Evolutionary conservation across 345 rosid genomes (phyloP), one percentile per base, ranked within the genome.

Genomic region (Schrenkiella parvula): DNA sequence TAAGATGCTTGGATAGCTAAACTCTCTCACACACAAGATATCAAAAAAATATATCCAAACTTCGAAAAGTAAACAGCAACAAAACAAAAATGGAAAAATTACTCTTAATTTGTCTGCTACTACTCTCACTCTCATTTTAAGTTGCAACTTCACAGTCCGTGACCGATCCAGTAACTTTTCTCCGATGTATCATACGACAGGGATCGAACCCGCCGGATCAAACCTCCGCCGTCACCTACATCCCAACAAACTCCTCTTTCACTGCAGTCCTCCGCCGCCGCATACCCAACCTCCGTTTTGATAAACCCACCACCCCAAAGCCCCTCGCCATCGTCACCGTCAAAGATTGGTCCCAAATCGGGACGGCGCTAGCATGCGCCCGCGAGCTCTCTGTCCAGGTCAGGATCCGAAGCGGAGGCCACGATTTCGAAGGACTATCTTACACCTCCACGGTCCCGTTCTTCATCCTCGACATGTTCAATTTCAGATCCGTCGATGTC

Each of bases 331-430:
- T 85, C 5, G 34, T 85, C n/a, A n/a, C n/a, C n/a, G n/a, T n/a
- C n/a, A n/a, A n/a, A n/a, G n/a, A n/a, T n/a, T n/a, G n/a, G n/a
- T n/a, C n/a, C n/a, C n/a, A n/a, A n/a, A n/a, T n/a, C n/a, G n/a
- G n/a, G n/a, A n/a, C 85, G 2, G 70, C 87, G 7, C 28, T 84
- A 19, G 39, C 43, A 3, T 79, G 86, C 17, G 73, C 83, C 7
- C 72, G 73, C 0, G 56, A 68, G 21, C 50, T 60, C 69, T 72
- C 65, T n/a, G 8, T 84, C 3, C 86, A 80, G 14, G 63, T 82
- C 2, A 54, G 81, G 37, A 68, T 82, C 57, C 69, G 83, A 41
- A 82, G 88, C 19, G 85, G 88, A 2, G 87, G 87, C 8, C 87
- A 84, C 19, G 85, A 83, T 13, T 83, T 78, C 32, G 84, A 79